Percentiles rank a stretch among this genome's conserved stretches.
Evolutionary conservation across 495 filamentous ascomycete genomes (phyloP).

Genomic region (Aspergillus asperescens): DNA sequence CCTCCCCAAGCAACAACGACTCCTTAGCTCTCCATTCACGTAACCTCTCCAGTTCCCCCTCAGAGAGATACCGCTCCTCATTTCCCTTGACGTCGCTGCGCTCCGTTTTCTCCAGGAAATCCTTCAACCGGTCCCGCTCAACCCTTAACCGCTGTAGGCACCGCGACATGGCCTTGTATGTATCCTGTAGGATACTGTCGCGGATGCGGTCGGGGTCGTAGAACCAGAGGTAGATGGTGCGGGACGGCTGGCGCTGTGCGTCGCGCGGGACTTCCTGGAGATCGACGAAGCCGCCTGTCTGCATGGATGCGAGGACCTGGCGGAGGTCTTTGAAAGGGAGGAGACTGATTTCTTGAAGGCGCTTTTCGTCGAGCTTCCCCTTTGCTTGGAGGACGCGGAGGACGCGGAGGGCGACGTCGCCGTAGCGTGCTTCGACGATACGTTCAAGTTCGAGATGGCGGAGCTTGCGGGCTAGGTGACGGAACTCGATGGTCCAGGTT

Average conservation of each 20-base stretch:
- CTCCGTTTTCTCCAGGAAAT: conserved; percentile 69
- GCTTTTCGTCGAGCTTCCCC: conserved; percentile 89
- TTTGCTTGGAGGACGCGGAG: conserved; percentile 75
- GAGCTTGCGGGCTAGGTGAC: conserved; percentile 58
- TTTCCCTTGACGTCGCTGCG: conserved; percentile 76
- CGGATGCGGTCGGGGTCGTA: conserved; percentile 70
- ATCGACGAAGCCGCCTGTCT: conserved; percentile 75
- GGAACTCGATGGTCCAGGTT: conserved; percentile 77
- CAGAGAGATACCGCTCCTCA: conserved; percentile 68
- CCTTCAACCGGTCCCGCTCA: conserved; percentile 60
- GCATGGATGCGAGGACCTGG: conserved; percentile 71
- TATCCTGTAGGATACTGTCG: conserved; percentile 61
- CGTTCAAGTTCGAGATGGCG: conserved; percentile 71
- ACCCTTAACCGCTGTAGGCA: conserved; percentile 69
- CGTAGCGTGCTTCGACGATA: conserved; percentile 68
- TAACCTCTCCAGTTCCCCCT: conserved; percentile 60
- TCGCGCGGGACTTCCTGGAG: conserved; percentile 90
- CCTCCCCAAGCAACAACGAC: conserved; percentile 67
- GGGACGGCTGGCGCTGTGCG: conserved; percentile 63
- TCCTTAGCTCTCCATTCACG: conserved; percentile 65
- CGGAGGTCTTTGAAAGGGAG: conserved; percentile 77
- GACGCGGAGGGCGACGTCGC: conserved; percentile 68
- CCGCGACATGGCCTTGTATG: conserved; percentile 86
- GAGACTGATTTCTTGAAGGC: conserved; percentile 65
- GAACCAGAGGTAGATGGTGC: conserved; percentile 85